These are phyloP conservation scores for thale cress (Arabidopsis thaliana) DNA, from an alignment of 345 rosid genomes.

Conservation along the genomic window DNA sequence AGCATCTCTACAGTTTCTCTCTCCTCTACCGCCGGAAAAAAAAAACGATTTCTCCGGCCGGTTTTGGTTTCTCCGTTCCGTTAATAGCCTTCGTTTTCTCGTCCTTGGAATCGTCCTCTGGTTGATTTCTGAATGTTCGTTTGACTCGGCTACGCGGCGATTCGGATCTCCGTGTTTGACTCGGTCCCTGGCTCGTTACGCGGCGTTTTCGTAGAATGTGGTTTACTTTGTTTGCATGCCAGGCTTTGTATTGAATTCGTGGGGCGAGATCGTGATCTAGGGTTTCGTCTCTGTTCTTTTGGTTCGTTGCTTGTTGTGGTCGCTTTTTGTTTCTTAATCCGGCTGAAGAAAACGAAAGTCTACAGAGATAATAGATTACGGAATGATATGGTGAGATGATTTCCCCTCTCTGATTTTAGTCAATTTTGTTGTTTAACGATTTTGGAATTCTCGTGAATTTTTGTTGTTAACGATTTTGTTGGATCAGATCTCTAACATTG, in stretches of 20 bases:
- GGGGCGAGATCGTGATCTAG: conserved; percentile 73
- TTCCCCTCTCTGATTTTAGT: neutral
- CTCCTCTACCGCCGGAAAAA: conserved; percentile 52
- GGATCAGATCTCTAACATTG: conserved; percentile 57
- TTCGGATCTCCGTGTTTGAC: conserved; percentile 72
- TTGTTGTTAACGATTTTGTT: conserved; percentile 27
- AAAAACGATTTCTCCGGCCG: conserved; percentile 44
- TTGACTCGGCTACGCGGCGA: conserved; percentile 44
- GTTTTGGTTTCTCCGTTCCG: conserved; percentile 42
- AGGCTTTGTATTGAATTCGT: conserved; percentile 45
- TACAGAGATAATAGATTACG: conserved; percentile 51
- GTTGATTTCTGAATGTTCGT: conserved; percentile 27
- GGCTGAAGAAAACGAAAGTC: conserved; percentile 64
- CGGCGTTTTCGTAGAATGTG: conserved; percentile 73
- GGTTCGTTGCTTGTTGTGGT: conserved; percentile 40
- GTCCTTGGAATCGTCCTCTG: neutral
- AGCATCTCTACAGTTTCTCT: conserved; percentile 52
- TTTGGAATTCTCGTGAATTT: conserved; percentile 27
- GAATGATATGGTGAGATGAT: conserved; percentile 85
- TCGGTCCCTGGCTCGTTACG: conserved; percentile 43
- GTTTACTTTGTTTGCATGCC: conserved; percentile 48
- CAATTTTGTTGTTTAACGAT: conserved; percentile 13
- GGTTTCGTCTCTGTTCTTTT: conserved; percentile 53
- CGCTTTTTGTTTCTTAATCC: conserved; percentile 19
- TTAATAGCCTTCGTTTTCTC: conserved; percentile 5